phyloP scores from a whole-genome alignment of 2,329 filamentous ascomycete species.

The Ramularia collo-cygni region DNA sequence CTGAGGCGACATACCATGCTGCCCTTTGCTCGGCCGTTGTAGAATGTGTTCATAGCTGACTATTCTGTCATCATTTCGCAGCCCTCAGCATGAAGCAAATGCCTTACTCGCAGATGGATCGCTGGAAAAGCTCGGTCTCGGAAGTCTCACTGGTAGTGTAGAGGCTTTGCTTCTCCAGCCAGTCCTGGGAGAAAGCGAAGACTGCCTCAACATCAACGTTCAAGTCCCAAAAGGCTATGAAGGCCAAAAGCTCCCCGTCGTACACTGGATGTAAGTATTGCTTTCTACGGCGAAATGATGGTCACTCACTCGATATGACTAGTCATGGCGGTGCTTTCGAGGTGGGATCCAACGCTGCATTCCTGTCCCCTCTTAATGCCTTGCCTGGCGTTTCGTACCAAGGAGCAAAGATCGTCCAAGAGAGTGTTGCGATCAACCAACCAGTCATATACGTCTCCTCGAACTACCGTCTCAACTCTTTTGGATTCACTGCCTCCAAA shows the following conservation, averaged over 20 bases:
- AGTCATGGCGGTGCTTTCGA: constrained; percentile 37
- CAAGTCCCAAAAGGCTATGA: constrained; percentile 4
- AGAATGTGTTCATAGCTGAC: too few species aligned
- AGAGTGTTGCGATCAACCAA: constrained; percentile 45
- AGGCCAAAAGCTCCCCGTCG: too few species aligned
- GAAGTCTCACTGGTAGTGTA: constrained; percentile 6
- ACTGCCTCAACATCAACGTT: constrained; percentile 10
- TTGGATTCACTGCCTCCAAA: constrained; percentile 25
- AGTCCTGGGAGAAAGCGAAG: constrained; percentile 6
- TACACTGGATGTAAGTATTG: too few species aligned
- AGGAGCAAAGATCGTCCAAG: constrained; percentile 33
- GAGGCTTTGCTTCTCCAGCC: constrained; percentile 6
- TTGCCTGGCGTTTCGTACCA: constrained; percentile 31
- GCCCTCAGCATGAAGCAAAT: constrained; percentile 7
- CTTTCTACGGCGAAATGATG: too few species aligned
- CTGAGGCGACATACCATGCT: constrained; percentile 9
- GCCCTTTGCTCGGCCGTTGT: too few species aligned
- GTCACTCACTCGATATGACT: too few species aligned
- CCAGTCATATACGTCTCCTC: constrained; percentile 58
- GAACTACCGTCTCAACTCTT: constrained; percentile 27
- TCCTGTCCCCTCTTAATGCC: constrained; percentile 2
- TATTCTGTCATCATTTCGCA: too few species aligned
- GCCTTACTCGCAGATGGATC: constrained; percentile 1
- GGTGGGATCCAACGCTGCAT: constrained; percentile 24
- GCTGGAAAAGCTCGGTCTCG: constrained; percentile 4